Conservation (phyloP, 2,329 filamentous ascomycete species). For the Hymenoscyphus linearis region DNA sequence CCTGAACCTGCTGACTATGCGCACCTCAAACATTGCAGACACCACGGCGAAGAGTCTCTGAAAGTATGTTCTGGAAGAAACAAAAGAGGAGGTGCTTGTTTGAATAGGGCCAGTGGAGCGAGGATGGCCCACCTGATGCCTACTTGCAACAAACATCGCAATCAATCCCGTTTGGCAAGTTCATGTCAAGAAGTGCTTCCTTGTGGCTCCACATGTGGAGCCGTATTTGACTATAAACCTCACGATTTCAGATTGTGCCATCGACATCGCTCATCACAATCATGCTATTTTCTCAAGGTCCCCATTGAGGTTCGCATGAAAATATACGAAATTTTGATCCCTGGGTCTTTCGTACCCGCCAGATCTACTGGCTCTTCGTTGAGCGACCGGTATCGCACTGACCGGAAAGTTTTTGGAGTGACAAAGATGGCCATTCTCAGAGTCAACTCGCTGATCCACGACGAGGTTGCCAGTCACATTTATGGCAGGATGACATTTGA, state of each 20-base stretch:
- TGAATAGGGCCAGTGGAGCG: constrained; percentile 7
- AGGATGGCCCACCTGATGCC: constrained; percentile 9
- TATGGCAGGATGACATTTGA: constrained; percentile 16
- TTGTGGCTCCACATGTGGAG: constrained; percentile 17
- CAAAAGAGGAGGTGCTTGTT: constrained; percentile 12
- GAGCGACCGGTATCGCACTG: background rate
- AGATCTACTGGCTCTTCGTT: background rate
- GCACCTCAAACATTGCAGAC: background rate
- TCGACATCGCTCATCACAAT: constrained; percentile 4
- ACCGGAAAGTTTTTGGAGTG: background rate
- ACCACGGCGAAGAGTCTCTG: background rate
- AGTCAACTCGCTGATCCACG: constrained; percentile 15
- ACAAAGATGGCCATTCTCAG: constrained; percentile 9
- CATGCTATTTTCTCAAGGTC: constrained; percentile 17
- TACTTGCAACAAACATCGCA: constrained; percentile 12
- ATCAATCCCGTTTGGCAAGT: constrained; percentile 7
- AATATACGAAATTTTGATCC: constrained; percentile 16
- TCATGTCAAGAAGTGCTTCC: constrained; percentile 11
- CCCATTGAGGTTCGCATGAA: constrained; percentile 16
- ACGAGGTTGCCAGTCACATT: constrained; percentile 13
- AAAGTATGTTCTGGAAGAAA: constrained; percentile 12
- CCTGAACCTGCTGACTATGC: background rate
- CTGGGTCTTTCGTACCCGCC: constrained; percentile 12
- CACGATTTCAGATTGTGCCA: constrained; percentile 17
- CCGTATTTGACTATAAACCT: constrained; percentile 10